phyloP scores from a whole-genome alignment of 371 early-diverging fungal genomes.

The Fennellomyces sp. region DNA sequence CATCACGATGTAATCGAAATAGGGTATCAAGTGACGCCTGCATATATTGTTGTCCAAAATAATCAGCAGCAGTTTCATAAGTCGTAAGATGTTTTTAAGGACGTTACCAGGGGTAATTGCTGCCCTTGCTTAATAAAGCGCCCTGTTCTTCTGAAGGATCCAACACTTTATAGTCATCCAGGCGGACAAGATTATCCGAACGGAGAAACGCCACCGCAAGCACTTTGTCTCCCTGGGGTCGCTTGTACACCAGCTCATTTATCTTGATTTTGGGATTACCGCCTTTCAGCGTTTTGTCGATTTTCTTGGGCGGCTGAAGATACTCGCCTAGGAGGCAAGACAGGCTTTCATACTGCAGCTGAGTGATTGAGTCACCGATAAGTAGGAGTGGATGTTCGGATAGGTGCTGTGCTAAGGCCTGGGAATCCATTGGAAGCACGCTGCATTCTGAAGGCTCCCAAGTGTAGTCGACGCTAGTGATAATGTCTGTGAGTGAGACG shows the following conservation, averaged over 20 bases:
- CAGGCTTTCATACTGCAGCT: conserved; percentile 40
- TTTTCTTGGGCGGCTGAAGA: conserved; percentile 6
- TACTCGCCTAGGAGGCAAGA: conserved; percentile 32
- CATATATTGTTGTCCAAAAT: no score
- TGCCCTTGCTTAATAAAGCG: conserved; percentile 31
- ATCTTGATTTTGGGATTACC: conserved; percentile 34
- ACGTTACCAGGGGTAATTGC: conserved; percentile 39
- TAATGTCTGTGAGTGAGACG: no score
- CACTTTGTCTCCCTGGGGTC: background rate
- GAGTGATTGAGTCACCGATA: conserved; percentile 46
- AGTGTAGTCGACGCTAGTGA: conserved; percentile 34
- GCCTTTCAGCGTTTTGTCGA: conserved; percentile 21
- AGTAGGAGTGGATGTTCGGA: conserved; percentile 33
- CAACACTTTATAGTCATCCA: conserved; percentile 37
- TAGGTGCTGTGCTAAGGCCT: conserved; percentile 31
- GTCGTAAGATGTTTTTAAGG: background rate
- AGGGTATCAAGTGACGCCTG: conserved; percentile 33
- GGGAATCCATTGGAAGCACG: conserved; percentile 22
- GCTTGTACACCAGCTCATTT: conserved; percentile 24
- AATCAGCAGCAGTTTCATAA: background rate
- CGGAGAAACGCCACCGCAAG: conserved; percentile 29
- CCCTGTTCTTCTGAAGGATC: conserved; percentile 39
- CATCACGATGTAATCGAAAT: conserved; percentile 38
- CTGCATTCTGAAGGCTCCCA: conserved; percentile 37
- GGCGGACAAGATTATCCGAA: conserved; percentile 37